Evolutionary conservation across 371 early-diverging fungal genomes (phyloP).

Genomic region (Rhizopus arrhizus): DNA sequence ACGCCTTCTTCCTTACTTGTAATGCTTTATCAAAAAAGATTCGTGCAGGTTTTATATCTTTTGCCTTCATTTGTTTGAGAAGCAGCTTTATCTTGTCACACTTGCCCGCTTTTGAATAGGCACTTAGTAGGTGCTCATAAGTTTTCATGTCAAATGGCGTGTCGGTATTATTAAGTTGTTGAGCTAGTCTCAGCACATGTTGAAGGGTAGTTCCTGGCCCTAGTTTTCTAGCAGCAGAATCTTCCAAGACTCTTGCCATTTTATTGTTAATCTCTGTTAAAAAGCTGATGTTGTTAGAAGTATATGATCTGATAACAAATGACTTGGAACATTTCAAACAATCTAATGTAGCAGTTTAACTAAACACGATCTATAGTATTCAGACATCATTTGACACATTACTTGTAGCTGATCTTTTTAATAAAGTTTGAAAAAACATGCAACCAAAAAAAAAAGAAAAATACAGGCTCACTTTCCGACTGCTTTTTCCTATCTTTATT

Average conservation of each 20-base stretch:
- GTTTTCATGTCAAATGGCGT: slow-evolving; percentile 19
- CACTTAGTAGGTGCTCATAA: slow-evolving; percentile 33
- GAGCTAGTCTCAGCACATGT: slow-evolving; percentile 12
- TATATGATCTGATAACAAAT: background rate
- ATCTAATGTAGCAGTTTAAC: background rate
- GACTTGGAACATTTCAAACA: background rate
- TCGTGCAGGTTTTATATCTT: slow-evolving; percentile 16
- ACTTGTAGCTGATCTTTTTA: background rate
- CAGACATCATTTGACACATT: background rate
- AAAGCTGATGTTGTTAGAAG: background rate
- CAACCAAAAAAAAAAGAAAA: background rate
- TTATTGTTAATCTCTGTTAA: slow-evolving; percentile 18
- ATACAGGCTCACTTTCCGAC: background rate
- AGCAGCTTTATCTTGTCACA: slow-evolving; percentile 11
- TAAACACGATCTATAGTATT: background rate
- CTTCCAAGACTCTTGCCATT: slow-evolving; percentile 17
- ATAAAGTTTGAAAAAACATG: background rate
- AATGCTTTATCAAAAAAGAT: slow-evolving; percentile 32
- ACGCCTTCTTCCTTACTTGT: slow-evolving; percentile 19
- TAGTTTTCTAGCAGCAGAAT: slow-evolving; percentile 7
- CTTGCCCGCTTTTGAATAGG: slow-evolving; percentile 28
- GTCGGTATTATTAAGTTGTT: slow-evolving; percentile 16
- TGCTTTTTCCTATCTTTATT: too few species aligned
- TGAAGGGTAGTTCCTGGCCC: slow-evolving; percentile 3
- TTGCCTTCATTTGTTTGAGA: slow-evolving; percentile 28